Conservation (phyloP, 179 eudicot genomes). For the Patellifolia procumbens region DNA sequence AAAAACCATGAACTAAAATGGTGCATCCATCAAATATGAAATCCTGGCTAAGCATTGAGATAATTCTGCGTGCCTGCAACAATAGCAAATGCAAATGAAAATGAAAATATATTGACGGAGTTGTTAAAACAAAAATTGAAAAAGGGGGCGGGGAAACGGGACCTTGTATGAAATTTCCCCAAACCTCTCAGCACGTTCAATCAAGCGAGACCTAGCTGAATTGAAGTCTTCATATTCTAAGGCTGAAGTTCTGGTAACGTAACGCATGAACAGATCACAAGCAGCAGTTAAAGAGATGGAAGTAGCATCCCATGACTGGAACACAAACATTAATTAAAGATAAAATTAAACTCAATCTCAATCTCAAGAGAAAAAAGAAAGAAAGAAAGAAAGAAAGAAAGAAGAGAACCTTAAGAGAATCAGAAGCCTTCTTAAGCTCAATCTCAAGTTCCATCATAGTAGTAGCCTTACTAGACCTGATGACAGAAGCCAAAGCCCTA, state of each 20-base stretch:
- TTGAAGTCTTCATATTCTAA: constrained; percentile 88
- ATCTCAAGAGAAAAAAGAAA: too few species aligned
- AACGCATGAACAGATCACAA: constrained; percentile 94
- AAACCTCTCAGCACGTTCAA: constrained; percentile 98
- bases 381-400: too few species aligned
- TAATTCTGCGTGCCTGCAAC: constrained; percentile 79
- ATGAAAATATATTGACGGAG: too few species aligned
- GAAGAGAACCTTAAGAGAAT: constrained; percentile 92
- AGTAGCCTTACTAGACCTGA: constrained; percentile 69
- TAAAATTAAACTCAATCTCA: too few species aligned
- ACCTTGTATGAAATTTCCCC: constrained; percentile 97
- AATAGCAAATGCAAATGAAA: too few species aligned
- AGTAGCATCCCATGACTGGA: constrained; percentile 95
- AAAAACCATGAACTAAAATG: constrained; percentile 94
- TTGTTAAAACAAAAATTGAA: too few species aligned
- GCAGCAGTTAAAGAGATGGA: constrained; percentile 96
- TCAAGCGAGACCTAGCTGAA: constrained; percentile 88
- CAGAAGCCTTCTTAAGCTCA: constrained; percentile 90
- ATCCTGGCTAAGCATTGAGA: constrained; percentile 94
- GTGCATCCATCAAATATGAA: constrained; percentile 94
- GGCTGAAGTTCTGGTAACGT: constrained; percentile 95
- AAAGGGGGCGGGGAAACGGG: too few species aligned
- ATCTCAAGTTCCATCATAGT: constrained; percentile 97
- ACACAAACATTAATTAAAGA: too few species aligned
- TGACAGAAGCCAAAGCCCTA: constrained; percentile 90